Conservation (phyloP, 148 eudicot genomes). For the Dianthus caryophyllus region DNA sequence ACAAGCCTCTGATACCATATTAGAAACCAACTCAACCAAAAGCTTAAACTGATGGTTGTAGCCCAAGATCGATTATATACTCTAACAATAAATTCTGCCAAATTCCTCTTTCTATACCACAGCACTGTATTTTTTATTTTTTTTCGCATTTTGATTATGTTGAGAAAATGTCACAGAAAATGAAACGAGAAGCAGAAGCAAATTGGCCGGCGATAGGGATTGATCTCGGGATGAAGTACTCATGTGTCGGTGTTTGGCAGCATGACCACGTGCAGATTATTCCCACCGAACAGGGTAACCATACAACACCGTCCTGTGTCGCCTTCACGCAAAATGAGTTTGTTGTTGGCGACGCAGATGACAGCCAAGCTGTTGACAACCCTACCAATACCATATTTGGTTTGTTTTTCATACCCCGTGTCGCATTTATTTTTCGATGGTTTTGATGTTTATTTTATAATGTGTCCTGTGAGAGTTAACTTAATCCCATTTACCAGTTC, state of each 20-base stretch:
- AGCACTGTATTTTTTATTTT: too few relatives aligned
- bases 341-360: neutral
- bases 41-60: too few relatives aligned
- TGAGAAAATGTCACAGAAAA: neutral
- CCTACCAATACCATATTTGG: neutral
- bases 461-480: too few relatives aligned
- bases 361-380: neutral
- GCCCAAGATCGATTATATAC: too few relatives aligned
- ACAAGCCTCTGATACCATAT: too few relatives aligned
- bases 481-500: too few relatives aligned
- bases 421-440: neutral
- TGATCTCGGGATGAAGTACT: conserved; percentile 2
- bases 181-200: neutral
- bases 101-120: too few relatives aligned
- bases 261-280: neutral
- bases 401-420: neutral
- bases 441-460: too few relatives aligned
- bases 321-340: neutral
- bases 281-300: neutral
- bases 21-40: too few relatives aligned
- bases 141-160: too few relatives aligned
- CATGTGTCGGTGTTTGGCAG: neutral
- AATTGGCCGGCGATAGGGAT: neutral
- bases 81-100: too few relatives aligned
- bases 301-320: neutral